A percentile compares a stretch with the other conserved stretches of the same genome.
phyloP scores from a whole-genome alignment of 2,329 filamentous ascomycete genomes.

The Tothia fuscella region DNA sequence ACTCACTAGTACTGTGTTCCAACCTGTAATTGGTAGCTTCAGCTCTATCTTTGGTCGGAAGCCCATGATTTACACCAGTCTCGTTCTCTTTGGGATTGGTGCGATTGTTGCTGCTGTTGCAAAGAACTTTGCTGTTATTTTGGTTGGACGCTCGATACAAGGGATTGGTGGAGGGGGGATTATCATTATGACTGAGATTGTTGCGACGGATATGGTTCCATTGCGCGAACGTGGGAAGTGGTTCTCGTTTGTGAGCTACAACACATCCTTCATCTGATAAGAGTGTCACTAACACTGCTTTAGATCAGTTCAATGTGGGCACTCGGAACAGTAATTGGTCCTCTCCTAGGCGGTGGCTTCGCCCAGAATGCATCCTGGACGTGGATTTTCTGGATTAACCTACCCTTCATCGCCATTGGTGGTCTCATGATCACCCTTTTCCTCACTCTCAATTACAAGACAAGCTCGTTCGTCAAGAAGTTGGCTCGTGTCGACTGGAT shows the following conservation, averaged over 20 bases:
- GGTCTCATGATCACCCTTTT: slow-evolving; percentile 39
- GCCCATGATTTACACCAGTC: slow-evolving; percentile 23
- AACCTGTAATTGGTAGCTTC: slow-evolving; percentile 28
- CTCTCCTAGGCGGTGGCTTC: slow-evolving; percentile 39
- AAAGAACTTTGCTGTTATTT: slow-evolving; percentile 26
- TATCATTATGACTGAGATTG: slow-evolving; percentile 30
- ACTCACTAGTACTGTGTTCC: slow-evolving; percentile 28
- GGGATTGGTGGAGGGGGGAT: slow-evolving; percentile 32
- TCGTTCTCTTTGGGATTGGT: slow-evolving; percentile 26
- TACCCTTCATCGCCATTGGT: slow-evolving; percentile 44
- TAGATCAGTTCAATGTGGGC: slow-evolving; percentile 40
- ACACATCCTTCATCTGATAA: too few species aligned
- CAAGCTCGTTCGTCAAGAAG: slow-evolving; percentile 36
- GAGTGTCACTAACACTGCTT: too few species aligned
- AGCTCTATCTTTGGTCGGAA: slow-evolving; percentile 30
- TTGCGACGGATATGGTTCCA: slow-evolving; percentile 35
- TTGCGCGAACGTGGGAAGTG: slow-evolving; percentile 31
- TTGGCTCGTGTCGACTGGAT: slow-evolving; percentile 49
- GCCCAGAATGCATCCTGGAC: slow-evolving; percentile 41
- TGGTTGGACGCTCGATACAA: slow-evolving; percentile 27
- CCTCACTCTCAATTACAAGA: slow-evolving; percentile 38
- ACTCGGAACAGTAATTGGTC: slow-evolving; percentile 43
- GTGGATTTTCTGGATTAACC: slow-evolving; percentile 56
- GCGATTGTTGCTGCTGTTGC: slow-evolving; percentile 26
- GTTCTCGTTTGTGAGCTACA: slow-evolving; percentile 27